A percentile compares a stretch with the other conserved stretches of the same genome.
Conservation (phyloP, 352 stramenopile genomes). For the Thalassiosira sp. region DNA sequence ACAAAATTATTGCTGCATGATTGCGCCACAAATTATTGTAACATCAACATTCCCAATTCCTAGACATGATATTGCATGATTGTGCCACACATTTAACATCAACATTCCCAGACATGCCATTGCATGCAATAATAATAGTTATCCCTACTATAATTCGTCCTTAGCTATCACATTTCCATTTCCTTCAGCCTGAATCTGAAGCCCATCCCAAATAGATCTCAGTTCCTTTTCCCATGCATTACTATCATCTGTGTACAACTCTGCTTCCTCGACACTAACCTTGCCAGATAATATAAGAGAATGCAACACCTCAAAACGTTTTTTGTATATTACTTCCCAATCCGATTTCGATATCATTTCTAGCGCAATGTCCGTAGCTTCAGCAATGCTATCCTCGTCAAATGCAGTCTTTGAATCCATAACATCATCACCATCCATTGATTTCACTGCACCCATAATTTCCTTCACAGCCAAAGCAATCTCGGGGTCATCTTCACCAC, state of each 20-base stretch:
- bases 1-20: too few relatives aligned
- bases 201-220: slow-evolving; percentile 13
- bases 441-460: neutral
- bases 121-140: too few relatives aligned
- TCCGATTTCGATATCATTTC: slow-evolving; percentile 17
- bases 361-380: slow-evolving; percentile 5
- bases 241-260: slow-evolving; percentile 1
- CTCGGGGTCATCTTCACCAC: slow-evolving; percentile 9
- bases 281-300: slow-evolving; percentile 10
- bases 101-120: too few relatives aligned
- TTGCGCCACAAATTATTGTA: too few relatives aligned
- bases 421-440: slow-evolving; percentile 1
- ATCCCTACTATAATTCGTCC: slow-evolving; percentile 1
- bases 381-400: slow-evolving; percentile 4
- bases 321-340: slow-evolving; percentile 5
- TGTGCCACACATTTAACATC: too few relatives aligned
- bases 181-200: slow-evolving; percentile 12
- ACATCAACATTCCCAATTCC: too few relatives aligned
- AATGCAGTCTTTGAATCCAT: neutral
- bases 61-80: too few relatives aligned
- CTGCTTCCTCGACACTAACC: slow-evolving; percentile 12
- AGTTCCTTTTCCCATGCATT: slow-evolving; percentile 13
- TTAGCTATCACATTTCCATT: neutral
- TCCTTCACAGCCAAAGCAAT: neutral
- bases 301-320: slow-evolving; percentile 7